Conservation (phyloP, 768 basidiomycete genomes). For the Phlebiopsis flavidoalba region DNA sequence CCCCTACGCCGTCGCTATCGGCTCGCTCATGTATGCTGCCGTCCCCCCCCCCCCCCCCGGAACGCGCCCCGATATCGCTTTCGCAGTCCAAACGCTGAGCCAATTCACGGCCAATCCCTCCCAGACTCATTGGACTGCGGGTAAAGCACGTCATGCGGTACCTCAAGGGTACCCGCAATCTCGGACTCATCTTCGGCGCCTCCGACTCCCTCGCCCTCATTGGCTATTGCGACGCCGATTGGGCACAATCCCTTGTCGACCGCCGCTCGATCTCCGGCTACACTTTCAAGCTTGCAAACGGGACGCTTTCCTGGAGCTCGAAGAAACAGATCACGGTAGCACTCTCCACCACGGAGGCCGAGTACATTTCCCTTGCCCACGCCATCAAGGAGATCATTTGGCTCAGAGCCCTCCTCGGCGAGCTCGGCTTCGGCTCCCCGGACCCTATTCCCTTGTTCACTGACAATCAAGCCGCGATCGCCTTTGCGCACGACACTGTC, state of each 20-base stretch:
- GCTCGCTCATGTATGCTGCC: conserved; percentile 25
- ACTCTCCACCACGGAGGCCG: conserved; percentile 35
- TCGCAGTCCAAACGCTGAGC: conserved; percentile 20
- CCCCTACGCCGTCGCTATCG: conserved; percentile 18
- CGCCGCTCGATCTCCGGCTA: conserved; percentile 33
- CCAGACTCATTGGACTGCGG: conserved; percentile 30
- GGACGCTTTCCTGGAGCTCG: conserved; percentile 33
- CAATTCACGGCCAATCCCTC: conserved; percentile 24
- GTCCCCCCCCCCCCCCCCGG: too few relatives aligned
- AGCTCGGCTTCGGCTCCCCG: conserved; percentile 19
- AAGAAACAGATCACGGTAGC: conserved; percentile 35
- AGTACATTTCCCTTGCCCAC: conserved; percentile 31
- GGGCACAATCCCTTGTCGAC: conserved; percentile 12
- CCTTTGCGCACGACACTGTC: conserved; percentile 23
- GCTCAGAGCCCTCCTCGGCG: conserved; percentile 26
- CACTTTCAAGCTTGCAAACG: conserved; percentile 29
- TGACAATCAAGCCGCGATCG: conserved; percentile 34
- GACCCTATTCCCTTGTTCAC: conserved; percentile 23
- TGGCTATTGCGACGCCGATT: conserved; percentile 24
- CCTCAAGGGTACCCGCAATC: conserved; percentile 29
- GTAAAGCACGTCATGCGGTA: conserved; percentile 32
- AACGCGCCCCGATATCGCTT: conserved; percentile 30
- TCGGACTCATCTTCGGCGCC: conserved; percentile 18
- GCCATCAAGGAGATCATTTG: conserved; percentile 29
- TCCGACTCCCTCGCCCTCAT: conserved; percentile 25